Base-by-base conservation (phyloP, 2,329 filamentous ascomycete genomes). In the Fusarium coicis region DNA sequence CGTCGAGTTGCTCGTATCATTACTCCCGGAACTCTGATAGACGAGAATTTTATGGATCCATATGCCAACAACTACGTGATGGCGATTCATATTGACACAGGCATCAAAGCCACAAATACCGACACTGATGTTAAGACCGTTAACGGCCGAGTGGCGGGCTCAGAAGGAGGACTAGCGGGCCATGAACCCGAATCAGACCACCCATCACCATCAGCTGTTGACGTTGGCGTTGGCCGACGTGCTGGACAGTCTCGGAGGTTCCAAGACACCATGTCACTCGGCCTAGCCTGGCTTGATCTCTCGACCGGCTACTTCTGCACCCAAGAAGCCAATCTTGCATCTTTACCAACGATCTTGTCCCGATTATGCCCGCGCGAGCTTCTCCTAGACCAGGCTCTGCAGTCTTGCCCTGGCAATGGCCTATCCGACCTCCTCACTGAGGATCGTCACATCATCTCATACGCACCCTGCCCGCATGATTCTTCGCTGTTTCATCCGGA, bases 1-100 rank as follows among this genome's bases (percentile, higher is more conserved):
- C 92, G 96, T 32, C 91, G 87, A 75, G 94, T 99, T 19, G 90
- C 93, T 23, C 91, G 96, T 64, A 92, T 99, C 75, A 91, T 99
- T 78, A 98, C 96, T 2, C 95, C 96, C 2, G 96, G 96, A 26
- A 99, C 96, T 4, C 86, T 99, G 60, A 97, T 99, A 74, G 96
- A 99, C 81, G 96, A 99, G 83, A 95, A 95, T 77, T 99, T 98
- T 81, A 95, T 99, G 86, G 94, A 98, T 80, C 94, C 95, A 3
- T 96, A 93, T 79, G 91, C 93, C 77, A 98, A 96, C 82, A 98
- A 98, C 80, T 99, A 96, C 81, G 87, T 98, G 39, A 89, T 98
- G 80, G 92, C 93, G 42, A 88, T 98, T 53, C 90, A 97, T 78
- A 80, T 66, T 15, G 54, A 66, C n/a, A 16, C 34, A 36, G 44